phyloP scores from a whole-genome alignment of 2,329 filamentous ascomycete genomes.

The Trichoderma simmonsii region DNA sequence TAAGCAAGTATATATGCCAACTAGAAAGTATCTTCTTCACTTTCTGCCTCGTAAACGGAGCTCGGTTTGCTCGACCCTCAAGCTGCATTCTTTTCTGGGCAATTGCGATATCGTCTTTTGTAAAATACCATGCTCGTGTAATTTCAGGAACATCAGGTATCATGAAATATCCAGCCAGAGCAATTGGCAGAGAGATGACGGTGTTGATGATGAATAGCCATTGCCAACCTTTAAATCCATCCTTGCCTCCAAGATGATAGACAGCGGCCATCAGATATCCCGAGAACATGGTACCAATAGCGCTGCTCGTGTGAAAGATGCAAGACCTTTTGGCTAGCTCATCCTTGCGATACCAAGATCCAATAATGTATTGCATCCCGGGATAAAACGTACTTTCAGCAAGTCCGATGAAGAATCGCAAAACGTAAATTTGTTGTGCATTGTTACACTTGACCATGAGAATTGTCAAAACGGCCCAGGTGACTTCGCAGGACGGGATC shows the following conservation, averaged over 20 bases:
- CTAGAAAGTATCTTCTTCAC: constrained; percentile 58
- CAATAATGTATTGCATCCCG: constrained; percentile 39
- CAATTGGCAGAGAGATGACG: constrained; percentile 35
- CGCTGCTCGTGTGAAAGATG: constrained; percentile 38
- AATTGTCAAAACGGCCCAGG: constrained; percentile 33
- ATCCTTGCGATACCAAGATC: constrained; percentile 43
- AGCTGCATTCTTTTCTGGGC: constrained; percentile 34
- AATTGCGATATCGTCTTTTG: constrained; percentile 26
- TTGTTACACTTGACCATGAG: constrained; percentile 36
- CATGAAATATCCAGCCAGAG: constrained; percentile 33
- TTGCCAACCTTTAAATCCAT: constrained; percentile 25
- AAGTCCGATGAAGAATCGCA: constrained; percentile 45
- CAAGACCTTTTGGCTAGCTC: constrained; percentile 43
- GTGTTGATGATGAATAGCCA: constrained; percentile 35
- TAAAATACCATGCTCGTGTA: constrained; percentile 30
- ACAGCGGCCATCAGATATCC: constrained; percentile 35
- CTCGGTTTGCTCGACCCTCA: constrained; percentile 43
- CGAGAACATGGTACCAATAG: constrained; percentile 31
- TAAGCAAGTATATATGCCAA: constrained; percentile 63
- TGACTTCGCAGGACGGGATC: constrained; percentile 39
- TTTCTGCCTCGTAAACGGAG: constrained; percentile 44
- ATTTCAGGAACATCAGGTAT: constrained; percentile 32
- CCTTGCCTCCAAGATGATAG: constrained; percentile 30
- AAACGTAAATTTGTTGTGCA: constrained; percentile 35
- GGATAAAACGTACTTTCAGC: constrained; percentile 40